Percentiles rank a stretch among this genome's conserved stretches.
Conservation (phyloP, 2,329 filamentous ascomycete genomes). For the Cadophora malorum region DNA sequence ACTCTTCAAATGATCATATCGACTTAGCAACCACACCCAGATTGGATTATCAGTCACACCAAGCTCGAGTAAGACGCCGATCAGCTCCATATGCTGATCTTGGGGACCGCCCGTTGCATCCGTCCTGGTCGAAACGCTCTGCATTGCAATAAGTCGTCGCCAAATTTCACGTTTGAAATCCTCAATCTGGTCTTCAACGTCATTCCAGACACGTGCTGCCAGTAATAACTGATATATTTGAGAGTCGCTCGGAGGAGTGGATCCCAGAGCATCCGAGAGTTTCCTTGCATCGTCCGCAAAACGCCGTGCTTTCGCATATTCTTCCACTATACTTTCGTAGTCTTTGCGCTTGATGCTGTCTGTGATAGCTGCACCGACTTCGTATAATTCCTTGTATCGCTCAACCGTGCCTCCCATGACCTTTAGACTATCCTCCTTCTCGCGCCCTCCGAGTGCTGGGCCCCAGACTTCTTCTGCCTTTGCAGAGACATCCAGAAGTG, state of each 20-base stretch:
- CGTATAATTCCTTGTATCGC: slow-evolving; percentile 80
- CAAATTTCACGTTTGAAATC: slow-evolving; percentile 89
- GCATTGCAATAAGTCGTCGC: slow-evolving; percentile 76
- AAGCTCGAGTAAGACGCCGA: slow-evolving; percentile 86
- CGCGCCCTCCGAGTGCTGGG: slow-evolving; percentile 86
- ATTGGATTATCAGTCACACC: slow-evolving; percentile 97
- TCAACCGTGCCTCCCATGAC: slow-evolving; percentile 77
- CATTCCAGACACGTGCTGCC: slow-evolving; percentile 92
- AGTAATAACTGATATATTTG: slow-evolving; percentile 88
- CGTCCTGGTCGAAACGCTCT: slow-evolving; percentile 54
- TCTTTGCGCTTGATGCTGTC: slow-evolving; percentile 91
- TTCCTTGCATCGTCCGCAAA: slow-evolving; percentile 80
- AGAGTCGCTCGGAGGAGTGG: slow-evolving; percentile 71
- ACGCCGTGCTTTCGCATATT: slow-evolving; percentile 82
- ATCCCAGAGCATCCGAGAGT: slow-evolving; percentile 64
- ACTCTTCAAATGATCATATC: slow-evolving; percentile 86
- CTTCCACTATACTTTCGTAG: slow-evolving; percentile 85
- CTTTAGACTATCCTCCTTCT: slow-evolving; percentile 89
- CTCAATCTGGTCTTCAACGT: slow-evolving; percentile 87
- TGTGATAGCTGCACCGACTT: slow-evolving; percentile 76
- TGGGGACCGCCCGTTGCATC: slow-evolving; percentile 55
- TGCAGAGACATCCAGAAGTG: slow-evolving; percentile 85
- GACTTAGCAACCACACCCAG: slow-evolving; percentile 91
- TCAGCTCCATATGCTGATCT: slow-evolving; percentile 89
- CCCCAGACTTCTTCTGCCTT: slow-evolving; percentile 99